Conservation (phyloP, 495 filamentous ascomycete genomes). For the Xylona heveae region DNA sequence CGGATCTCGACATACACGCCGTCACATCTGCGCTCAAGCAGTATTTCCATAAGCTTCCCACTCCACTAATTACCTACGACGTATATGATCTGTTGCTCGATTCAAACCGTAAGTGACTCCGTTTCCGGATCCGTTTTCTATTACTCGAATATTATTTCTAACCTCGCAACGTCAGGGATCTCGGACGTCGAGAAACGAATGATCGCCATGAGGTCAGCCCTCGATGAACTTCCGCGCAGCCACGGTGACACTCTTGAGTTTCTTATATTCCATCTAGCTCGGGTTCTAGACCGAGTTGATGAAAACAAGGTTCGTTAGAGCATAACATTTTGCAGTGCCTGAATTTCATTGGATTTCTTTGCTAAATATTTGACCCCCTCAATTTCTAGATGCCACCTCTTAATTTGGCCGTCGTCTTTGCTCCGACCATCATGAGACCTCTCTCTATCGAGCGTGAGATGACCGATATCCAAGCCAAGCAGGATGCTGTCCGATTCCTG, state of each 20-base stretch:
- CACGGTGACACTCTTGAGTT: slow-evolving; percentile 85
- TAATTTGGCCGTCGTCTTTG: slow-evolving; percentile 94
- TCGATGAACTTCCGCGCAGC: slow-evolving; percentile 55
- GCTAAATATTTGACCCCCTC: too few species aligned
- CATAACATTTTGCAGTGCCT: too few species aligned
- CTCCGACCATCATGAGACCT: slow-evolving; percentile 90
- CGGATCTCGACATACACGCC: slow-evolving; percentile 83
- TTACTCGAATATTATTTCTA: slow-evolving; percentile 2
- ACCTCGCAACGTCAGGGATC: slow-evolving; percentile 19
- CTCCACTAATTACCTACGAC: slow-evolving; percentile 77
- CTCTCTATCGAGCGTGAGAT: slow-evolving; percentile 77
- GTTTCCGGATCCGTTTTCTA: neutral
- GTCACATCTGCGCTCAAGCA: slow-evolving; percentile 93
- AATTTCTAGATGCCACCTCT: slow-evolving; percentile 62
- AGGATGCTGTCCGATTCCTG: slow-evolving; percentile 69
- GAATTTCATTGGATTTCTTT: too few species aligned
- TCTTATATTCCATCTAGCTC: slow-evolving; percentile 78
- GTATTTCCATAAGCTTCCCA: slow-evolving; percentile 89
- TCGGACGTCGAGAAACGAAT: slow-evolving; percentile 36
- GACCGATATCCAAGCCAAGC: slow-evolving; percentile 87
- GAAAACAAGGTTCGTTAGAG: too few species aligned
- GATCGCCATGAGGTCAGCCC: slow-evolving; percentile 39
- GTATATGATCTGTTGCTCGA: slow-evolving; percentile 82
- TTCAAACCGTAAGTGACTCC: slow-evolving; percentile 34
- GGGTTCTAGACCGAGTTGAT: slow-evolving; percentile 60